Percentiles rank a stretch among this genome's conserved stretches.
Conservation (phyloP, 2,329 filamentous ascomycete genomes). For the Magnaporthiopsis poae region DNA sequence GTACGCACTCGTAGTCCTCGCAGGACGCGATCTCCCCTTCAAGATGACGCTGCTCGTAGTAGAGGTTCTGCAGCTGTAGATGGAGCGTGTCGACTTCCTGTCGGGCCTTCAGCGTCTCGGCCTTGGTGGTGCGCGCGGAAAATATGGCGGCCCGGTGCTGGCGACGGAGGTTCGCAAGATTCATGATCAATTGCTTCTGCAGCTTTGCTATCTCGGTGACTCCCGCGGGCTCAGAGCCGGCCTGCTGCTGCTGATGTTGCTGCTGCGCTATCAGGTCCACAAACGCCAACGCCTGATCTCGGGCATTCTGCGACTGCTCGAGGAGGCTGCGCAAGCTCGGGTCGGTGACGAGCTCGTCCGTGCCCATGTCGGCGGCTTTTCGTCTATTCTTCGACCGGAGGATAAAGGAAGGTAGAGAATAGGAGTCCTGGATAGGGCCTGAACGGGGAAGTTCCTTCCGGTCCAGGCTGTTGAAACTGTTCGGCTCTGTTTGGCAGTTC, state of each 20-base stretch:
- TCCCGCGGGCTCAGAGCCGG: conserved; percentile 30
- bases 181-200: conserved; percentile 70
- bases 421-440: neutral
- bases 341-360: conserved; percentile 52
- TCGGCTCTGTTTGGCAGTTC: neutral
- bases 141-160: conserved; percentile 76
- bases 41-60: conserved; percentile 89
- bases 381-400: neutral
- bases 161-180: conserved; percentile 69
- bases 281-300: conserved; percentile 59
- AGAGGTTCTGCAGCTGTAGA: conserved; percentile 86
- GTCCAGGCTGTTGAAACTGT: too few species aligned
- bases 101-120: conserved; percentile 72
- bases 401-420: neutral
- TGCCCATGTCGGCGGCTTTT: conserved; percentile 33
- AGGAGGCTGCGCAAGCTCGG: conserved; percentile 58
- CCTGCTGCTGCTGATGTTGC: conserved; percentile 17
- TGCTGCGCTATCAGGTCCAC: conserved; percentile 39
- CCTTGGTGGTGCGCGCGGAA: conserved; percentile 74
- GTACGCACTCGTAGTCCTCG: conserved; percentile 75
- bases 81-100: conserved; percentile 88
- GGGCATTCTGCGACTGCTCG: conserved; percentile 61
- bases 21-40: conserved; percentile 83
- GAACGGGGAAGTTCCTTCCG: neutral
- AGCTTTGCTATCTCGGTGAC: conserved; percentile 55